Percentiles rank a stretch among this genome's conserved stretches.
These are phyloP conservation scores for Rosa hybrid DNA, from an alignment of 331 rosid genomes.

Conservation along the genomic window DNA sequence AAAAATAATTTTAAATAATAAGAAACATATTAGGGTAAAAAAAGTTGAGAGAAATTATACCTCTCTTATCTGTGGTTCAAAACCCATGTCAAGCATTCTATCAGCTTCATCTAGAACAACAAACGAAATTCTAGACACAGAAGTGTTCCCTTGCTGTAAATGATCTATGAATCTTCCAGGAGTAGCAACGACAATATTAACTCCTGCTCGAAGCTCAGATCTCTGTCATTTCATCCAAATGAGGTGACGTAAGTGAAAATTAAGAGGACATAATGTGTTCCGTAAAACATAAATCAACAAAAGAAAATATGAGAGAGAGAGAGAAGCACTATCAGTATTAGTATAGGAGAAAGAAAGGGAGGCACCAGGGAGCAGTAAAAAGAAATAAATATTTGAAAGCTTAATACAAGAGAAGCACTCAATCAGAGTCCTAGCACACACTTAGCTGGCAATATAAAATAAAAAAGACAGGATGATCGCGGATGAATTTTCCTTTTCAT, in stretches of 20 bases:
- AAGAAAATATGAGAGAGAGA: background rate
- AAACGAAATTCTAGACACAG: conserved; percentile 74
- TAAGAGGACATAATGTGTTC: background rate
- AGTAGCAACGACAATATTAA: conserved; percentile 77
- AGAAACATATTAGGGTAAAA: background rate
- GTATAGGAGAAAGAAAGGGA: background rate
- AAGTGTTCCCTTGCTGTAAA: conserved; percentile 87
- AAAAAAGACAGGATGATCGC: conserved; percentile 15
- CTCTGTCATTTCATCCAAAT: conserved; percentile 45
- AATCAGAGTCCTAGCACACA: conserved; percentile 14
- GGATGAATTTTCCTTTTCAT: background rate
- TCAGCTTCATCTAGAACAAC: conserved; percentile 90
- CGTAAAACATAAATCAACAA: background rate
- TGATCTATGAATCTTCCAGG: conserved; percentile 93
- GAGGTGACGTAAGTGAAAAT: background rate
- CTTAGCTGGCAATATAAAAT: conserved; percentile 7
- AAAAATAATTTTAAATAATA: conserved; percentile 9
- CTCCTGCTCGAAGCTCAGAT: conserved; percentile 90
- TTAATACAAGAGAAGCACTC: conserved; percentile 7
- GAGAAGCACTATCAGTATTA: background rate
- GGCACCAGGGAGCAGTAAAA: background rate
- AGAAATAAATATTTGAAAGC: conserved; percentile 18
- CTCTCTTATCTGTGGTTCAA: conserved; percentile 86
- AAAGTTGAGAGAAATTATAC: conserved; percentile 33
- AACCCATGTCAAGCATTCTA: conserved; percentile 96